Evolutionary conservation across 139 green algal species (phyloP).

Genomic region (Penium margaritaceum): DNA sequence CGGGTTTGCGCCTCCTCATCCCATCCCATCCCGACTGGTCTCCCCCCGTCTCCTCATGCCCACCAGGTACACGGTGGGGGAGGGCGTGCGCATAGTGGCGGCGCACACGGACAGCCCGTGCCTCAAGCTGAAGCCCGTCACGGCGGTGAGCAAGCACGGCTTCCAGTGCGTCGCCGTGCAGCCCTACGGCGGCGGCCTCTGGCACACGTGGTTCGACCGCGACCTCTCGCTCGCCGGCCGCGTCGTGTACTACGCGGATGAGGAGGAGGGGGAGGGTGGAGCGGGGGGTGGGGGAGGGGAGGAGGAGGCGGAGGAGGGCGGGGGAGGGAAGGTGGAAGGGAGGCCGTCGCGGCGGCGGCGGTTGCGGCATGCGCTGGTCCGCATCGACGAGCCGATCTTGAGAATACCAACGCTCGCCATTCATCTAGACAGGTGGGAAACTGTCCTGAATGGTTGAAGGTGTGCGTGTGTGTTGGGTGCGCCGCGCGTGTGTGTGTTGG

Average conservation of each 20-base stretch:
- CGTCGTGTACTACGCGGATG: conserved; percentile 41
- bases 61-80: conserved; percentile 67
- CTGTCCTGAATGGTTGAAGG: not conserved
- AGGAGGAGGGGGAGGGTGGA: not conserved
- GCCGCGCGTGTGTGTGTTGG: conserved; percentile 28
- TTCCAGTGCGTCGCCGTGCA: conserved; percentile 73
- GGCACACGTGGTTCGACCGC: conserved; percentile 96
- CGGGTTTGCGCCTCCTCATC: not conserved
- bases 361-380: conserved; percentile 25
- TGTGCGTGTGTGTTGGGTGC: not conserved
- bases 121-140: conserved; percentile 61
- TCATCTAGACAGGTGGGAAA: conserved; percentile 67
- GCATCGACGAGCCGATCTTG: conserved; percentile 34
- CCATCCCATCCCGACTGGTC: not conserved
- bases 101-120: conserved; percentile 82
- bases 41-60: not conserved
- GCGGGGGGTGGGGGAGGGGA: conserved; percentile 21
- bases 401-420: conserved; percentile 69
- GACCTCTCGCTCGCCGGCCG: conserved; percentile 76
- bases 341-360: not conserved
- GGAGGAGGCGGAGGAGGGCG: not conserved
- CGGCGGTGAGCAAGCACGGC: conserved; percentile 54
- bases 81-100: conserved; percentile 83
- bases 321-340: not conserved
- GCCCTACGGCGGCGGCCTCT: conserved; percentile 90